phyloP scores from a whole-genome alignment of 2,329 filamentous ascomycete species.

The Curvularia sp. region DNA sequence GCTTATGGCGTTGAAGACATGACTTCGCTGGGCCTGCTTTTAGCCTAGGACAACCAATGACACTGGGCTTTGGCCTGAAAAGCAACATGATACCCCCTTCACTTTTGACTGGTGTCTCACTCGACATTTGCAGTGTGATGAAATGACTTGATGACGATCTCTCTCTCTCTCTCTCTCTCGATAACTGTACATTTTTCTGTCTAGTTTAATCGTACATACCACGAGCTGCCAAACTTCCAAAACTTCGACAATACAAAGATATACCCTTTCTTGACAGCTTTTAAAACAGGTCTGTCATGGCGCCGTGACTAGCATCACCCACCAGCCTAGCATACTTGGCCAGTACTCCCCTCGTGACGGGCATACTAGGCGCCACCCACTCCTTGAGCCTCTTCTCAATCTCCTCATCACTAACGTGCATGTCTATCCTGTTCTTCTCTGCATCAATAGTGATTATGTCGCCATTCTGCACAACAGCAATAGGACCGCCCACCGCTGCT shows the following conservation, averaged over 20 bases:
- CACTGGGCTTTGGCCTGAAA: slow-evolving; percentile 44
- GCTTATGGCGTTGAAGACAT: slow-evolving; percentile 48
- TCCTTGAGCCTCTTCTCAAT: slow-evolving; percentile 66
- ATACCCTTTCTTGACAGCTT: not conserved
- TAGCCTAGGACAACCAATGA: slow-evolving; percentile 47
- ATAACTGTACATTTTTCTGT: not conserved
- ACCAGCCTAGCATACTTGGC: slow-evolving; percentile 91
- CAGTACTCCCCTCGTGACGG: slow-evolving; percentile 80
- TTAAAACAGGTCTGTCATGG: slow-evolving; percentile 80
- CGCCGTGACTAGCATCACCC: slow-evolving; percentile 88
- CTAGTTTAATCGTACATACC: not conserved
- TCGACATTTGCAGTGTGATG: not conserved
- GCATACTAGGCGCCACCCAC: slow-evolving; percentile 75
- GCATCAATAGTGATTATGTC: slow-evolving; percentile 89
- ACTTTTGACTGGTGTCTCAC: not conserved
- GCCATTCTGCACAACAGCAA: slow-evolving; percentile 80
- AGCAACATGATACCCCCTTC: slow-evolving; percentile 39
- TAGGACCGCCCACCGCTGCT: slow-evolving; percentile 85
- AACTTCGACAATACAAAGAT: not conserved
- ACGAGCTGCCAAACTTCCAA: no score
- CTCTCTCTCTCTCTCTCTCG: no score
- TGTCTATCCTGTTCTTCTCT: slow-evolving; percentile 72
- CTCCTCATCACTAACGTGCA: slow-evolving; percentile 76
- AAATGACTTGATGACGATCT: not conserved
- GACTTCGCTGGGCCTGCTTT: slow-evolving; percentile 36